phyloP scores from a whole-genome alignment of 169 alveolate genomes.

The Prorocentrum cordatum region DNA sequence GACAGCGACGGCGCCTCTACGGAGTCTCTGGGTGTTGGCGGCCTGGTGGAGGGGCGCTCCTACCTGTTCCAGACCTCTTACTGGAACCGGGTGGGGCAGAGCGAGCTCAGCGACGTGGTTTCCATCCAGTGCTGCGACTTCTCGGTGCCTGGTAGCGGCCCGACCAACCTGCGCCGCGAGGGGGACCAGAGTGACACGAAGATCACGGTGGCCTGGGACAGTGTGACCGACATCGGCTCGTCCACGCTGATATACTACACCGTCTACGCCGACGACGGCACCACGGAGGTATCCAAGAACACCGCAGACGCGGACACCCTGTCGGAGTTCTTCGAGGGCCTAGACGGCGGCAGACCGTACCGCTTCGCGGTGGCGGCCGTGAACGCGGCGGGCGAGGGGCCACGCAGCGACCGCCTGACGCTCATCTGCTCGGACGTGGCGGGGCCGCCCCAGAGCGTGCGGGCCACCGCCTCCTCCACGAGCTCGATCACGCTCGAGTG shows the following conservation, averaged over 20 bases:
- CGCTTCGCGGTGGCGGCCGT: constrained; percentile 71
- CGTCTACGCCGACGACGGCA: constrained; percentile 60
- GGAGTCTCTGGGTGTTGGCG: background rate
- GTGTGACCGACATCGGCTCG: constrained; percentile 65
- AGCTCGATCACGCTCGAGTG: constrained; percentile 38
- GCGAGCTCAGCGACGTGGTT: constrained; percentile 35
- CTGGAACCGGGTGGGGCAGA: constrained; percentile 53
- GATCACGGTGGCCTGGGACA: constrained; percentile 68
- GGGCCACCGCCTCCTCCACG: background rate
- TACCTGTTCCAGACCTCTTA: constrained; percentile 49
- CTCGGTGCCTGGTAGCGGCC: constrained; percentile 36
- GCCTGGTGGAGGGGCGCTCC: background rate
- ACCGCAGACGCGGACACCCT: constrained; percentile 37
- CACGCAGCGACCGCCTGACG: constrained; percentile 65
- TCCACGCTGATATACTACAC: constrained; percentile 40
- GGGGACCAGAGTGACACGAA: constrained; percentile 61
- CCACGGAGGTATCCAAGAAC: constrained; percentile 35
- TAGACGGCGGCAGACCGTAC: constrained; percentile 61
- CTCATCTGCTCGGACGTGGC: constrained; percentile 63
- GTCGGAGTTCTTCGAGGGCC: constrained; percentile 49
- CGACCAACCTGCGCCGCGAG: constrained; percentile 58
- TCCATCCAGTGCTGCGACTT: constrained; percentile 70
- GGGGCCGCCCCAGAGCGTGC: constrained; percentile 24
- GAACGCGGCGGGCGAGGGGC: constrained; percentile 72
- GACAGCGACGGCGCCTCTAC: constrained; percentile 57